Evolutionary conservation across 2,329 filamentous ascomycete species (phyloP).

Genomic region (Lasiodiplodia theobromae): DNA sequence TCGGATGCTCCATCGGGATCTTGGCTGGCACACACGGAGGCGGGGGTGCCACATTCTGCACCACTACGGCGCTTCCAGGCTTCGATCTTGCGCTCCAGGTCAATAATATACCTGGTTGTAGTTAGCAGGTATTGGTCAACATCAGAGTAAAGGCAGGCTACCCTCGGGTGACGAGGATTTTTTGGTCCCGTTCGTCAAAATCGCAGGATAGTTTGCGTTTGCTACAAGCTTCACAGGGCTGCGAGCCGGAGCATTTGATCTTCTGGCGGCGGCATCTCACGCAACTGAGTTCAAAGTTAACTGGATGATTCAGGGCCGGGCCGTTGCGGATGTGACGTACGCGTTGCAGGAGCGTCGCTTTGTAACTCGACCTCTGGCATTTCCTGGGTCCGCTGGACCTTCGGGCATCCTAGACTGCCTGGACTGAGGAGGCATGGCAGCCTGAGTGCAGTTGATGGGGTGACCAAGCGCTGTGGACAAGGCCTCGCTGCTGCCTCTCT

Average conservation of each 20-base stretch:
- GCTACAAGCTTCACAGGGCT: conserved; percentile 40
- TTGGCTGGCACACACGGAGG: neutral
- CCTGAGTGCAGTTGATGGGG: neutral
- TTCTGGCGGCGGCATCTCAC: conserved; percentile 42
- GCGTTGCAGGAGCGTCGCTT: conserved; percentile 41
- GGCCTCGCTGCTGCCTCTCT: neutral
- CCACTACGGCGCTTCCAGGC: conserved; percentile 32
- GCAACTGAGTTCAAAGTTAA: conserved; percentile 32
- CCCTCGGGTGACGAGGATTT: conserved; percentile 41
- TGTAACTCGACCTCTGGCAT: conserved; percentile 4
- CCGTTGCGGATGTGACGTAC: conserved; percentile 26
- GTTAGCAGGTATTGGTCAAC: neutral
- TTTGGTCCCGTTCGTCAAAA: conserved; percentile 44
- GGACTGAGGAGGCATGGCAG: conserved; percentile 3
- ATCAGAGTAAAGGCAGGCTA: conserved; percentile 19
- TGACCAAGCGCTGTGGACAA: neutral
- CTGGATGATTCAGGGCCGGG: neutral
- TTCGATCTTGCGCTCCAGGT: conserved; percentile 38
- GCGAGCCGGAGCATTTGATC: conserved; percentile 43
- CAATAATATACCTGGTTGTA: conserved; percentile 38
- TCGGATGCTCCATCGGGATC: neutral
- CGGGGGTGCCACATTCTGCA: neutral
- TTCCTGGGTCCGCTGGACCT: neutral
- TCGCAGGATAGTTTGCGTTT: conserved; percentile 39
- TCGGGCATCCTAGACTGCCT: neutral